A percentile compares a stretch with the other conserved stretches of the same genome.
Conservation (phyloP, 805 yeast genomes). For the Wickerhamiella domercqiae region DNA sequence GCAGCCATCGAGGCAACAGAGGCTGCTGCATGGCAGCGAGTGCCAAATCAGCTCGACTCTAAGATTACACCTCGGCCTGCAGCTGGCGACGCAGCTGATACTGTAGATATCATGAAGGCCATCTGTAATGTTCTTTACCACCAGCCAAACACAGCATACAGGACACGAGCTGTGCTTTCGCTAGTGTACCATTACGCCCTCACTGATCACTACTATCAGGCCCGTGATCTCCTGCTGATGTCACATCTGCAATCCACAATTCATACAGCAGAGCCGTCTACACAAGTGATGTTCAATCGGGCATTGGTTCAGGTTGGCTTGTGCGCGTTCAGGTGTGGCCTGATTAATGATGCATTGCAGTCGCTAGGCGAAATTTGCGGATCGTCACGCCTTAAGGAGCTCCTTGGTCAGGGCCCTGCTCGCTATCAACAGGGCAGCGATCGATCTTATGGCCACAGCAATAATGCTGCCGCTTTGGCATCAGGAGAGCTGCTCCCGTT, state of each 20-base stretch:
- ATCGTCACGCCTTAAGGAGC: conserved; percentile 73
- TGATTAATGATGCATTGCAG: conserved; percentile 74
- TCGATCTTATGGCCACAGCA: conserved; percentile 19
- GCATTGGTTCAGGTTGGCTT: conserved; percentile 91
- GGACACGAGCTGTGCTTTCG: conserved; percentile 70
- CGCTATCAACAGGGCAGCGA: conserved; percentile 29
- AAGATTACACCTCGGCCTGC: conserved; percentile 24
- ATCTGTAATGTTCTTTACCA: conserved; percentile 51
- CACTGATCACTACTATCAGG: conserved; percentile 66
- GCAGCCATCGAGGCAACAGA: conserved; percentile 58
- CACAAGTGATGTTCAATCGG: conserved; percentile 89
- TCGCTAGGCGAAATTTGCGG: conserved; percentile 76
- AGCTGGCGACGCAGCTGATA: conserved; percentile 25
- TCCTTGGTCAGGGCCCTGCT: conserved; percentile 81
- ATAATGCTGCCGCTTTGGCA: conserved; percentile 1
- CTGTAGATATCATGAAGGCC: conserved; percentile 39
- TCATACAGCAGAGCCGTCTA: conserved; percentile 65
- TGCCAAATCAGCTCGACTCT: conserved; percentile 27
- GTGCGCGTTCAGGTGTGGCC: conserved; percentile 84
- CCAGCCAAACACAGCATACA: conserved; percentile 52
- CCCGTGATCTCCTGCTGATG: conserved; percentile 74
- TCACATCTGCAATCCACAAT: conserved; percentile 76
- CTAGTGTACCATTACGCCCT: conserved; percentile 86
- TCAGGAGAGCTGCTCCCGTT: conserved; percentile 53
- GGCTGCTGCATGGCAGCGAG: conserved; percentile 52